phyloP scores from a whole-genome alignment of 2,329 filamentous ascomycete genomes.

The Alternaria sp. region DNA sequence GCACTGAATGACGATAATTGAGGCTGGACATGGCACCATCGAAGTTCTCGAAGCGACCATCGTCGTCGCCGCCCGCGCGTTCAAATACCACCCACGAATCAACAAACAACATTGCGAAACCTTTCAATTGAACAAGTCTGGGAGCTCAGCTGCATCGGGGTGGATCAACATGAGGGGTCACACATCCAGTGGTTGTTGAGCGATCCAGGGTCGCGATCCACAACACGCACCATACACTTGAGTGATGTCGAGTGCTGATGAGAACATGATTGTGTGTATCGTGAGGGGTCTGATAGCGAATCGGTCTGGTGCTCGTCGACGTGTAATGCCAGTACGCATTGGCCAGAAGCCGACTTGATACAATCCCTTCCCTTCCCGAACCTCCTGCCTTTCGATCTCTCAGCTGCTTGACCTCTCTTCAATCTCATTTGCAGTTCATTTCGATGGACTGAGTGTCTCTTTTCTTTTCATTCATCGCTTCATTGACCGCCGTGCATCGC shows the following conservation, averaged over 20 bases:
- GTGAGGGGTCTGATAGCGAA: not conserved
- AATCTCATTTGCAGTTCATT: not conserved
- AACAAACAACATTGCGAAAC: not conserved
- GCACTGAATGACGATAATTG: constrained; percentile 47
- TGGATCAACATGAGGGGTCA: not conserved
- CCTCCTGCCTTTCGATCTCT: not conserved
- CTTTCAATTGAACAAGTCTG: not conserved
- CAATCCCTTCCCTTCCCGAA: not conserved
- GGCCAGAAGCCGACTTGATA: not conserved
- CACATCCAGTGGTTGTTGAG: not conserved
- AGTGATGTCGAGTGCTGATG: not conserved
- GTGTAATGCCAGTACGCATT: not conserved
- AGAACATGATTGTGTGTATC: not conserved
- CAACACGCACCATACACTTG: not conserved
- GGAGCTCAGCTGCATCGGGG: not conserved
- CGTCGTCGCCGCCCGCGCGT: not conserved
- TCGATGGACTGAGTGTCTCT: not conserved
- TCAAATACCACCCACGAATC: not conserved
- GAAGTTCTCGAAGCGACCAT: not conserved
- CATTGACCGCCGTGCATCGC: not conserved
- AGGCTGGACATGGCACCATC: not conserved
- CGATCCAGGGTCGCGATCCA: not conserved
- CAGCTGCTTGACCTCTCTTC: not conserved
- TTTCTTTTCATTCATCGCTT: not conserved
- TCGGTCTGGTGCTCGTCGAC: not conserved